Conservation (phyloP, 1,139 yeast species). For the Zygoascus sp. region DNA sequence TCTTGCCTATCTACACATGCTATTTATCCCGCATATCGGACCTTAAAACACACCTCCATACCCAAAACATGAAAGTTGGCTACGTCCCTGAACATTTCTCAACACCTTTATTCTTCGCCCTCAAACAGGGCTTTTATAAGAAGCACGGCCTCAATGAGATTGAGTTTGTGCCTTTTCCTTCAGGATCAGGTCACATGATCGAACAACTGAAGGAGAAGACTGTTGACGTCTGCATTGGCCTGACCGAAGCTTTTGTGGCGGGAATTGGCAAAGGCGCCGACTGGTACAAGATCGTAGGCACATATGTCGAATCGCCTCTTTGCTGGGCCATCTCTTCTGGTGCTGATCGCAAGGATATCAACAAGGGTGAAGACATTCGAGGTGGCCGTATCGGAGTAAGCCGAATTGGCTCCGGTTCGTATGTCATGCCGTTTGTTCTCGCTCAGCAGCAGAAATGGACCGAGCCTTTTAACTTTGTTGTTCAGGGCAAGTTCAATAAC, state of each 20-base stretch:
- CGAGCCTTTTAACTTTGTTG: slow-evolving; percentile 45
- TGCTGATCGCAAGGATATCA: slow-evolving; percentile 49
- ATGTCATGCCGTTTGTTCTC: slow-evolving; percentile 83
- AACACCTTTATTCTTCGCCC: slow-evolving; percentile 76
- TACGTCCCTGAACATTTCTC: slow-evolving; percentile 90
- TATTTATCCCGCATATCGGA: not conserved
- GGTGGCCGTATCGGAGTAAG: slow-evolving; percentile 74
- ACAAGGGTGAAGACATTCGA: slow-evolving; percentile 48
- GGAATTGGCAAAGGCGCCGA: slow-evolving; percentile 71
- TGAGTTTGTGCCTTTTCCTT: slow-evolving; percentile 69
- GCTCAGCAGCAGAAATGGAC: slow-evolving; percentile 53
- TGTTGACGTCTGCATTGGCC: slow-evolving; percentile 72
- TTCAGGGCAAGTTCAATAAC: slow-evolving; percentile 65
- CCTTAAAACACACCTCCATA: not conserved
- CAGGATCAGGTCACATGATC: slow-evolving; percentile 86
- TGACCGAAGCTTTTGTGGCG: slow-evolving; percentile 86
- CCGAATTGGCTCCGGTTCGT: slow-evolving; percentile 84
- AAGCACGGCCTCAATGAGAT: slow-evolving; percentile 45
- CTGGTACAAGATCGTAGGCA: slow-evolving; percentile 64
- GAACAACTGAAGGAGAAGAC: slow-evolving; percentile 60
- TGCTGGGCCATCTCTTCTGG: slow-evolving; percentile 90
- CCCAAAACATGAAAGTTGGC: slow-evolving; percentile 52
- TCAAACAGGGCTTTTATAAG: slow-evolving; percentile 51
- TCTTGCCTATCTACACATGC: not conserved
- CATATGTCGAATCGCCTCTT: slow-evolving; percentile 80